Conservation (phyloP, 805 yeast species). For the Candida boidinii region DNA sequence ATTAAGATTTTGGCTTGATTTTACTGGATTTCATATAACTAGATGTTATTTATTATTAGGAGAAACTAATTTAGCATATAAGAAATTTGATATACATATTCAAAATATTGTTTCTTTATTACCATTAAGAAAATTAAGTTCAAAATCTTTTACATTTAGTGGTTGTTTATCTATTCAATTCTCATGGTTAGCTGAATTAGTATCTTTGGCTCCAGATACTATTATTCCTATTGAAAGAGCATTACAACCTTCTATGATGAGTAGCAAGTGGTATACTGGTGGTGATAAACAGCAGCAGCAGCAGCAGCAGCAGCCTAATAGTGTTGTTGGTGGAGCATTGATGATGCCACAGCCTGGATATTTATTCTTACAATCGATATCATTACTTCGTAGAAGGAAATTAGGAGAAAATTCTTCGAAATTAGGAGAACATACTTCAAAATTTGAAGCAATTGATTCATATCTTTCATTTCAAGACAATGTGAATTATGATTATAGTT, state of each 20-base stretch:
- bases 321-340: slow-evolving; percentile 10
- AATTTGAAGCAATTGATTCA: slow-evolving; percentile 18
- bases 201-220: slow-evolving; percentile 36
- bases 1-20: slow-evolving; percentile 45
- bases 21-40: slow-evolving; percentile 53
- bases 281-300: slow-evolving; percentile 8
- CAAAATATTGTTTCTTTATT: slow-evolving; percentile 36
- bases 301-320: background rate
- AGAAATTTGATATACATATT: slow-evolving; percentile 59
- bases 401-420: slow-evolving; percentile 8
- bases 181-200: slow-evolving; percentile 54
- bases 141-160: slow-evolving; percentile 20
- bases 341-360: slow-evolving; percentile 36
- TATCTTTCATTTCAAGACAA: slow-evolving; percentile 22
- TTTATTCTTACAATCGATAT: slow-evolving; percentile 30
- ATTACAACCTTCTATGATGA: slow-evolving; percentile 23
- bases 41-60: slow-evolving; percentile 52
- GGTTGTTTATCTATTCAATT: slow-evolving; percentile 60
- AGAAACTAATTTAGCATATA: slow-evolving; percentile 49
- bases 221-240: slow-evolving; percentile 29
- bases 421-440: background rate
- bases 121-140: slow-evolving; percentile 18
- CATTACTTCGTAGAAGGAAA: slow-evolving; percentile 20
- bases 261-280: slow-evolving; percentile 13
- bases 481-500: slow-evolving; percentile 10